Conservation (phyloP, 495 filamentous ascomycete genomes). For the Xylaria castorea region DNA sequence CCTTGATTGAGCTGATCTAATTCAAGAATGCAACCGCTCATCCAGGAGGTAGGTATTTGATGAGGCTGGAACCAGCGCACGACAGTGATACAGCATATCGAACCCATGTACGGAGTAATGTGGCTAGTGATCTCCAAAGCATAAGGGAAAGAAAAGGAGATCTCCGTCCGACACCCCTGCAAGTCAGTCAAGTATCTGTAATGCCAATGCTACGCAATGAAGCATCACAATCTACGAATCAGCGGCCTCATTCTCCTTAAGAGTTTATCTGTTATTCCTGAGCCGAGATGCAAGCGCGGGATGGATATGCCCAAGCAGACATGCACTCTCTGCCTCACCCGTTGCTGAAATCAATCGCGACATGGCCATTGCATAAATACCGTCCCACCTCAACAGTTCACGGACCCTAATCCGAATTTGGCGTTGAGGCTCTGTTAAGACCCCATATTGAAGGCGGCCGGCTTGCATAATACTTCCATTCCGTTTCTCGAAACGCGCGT, state of each 20-base stretch:
- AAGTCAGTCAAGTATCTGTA: conserved; percentile 12
- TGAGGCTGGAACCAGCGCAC: conserved; percentile 9
- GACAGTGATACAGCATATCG: not conserved
- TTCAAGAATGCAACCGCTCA: not conserved
- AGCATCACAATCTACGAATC: conserved; percentile 21
- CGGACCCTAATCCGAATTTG: conserved; percentile 26
- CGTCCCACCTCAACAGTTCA: not conserved
- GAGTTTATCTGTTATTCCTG: conserved; percentile 6
- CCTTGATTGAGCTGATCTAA: conserved; percentile 1
- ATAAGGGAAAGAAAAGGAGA: conserved; percentile 4
- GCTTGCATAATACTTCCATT: conserved; percentile 1
- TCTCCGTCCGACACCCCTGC: conserved; percentile 18
- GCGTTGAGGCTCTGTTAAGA: conserved; percentile 34
- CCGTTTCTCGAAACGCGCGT: not conserved
- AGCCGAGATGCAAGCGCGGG: conserved; percentile 10
- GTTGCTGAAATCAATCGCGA: not conserved
- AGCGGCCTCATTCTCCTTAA: conserved; percentile 6
- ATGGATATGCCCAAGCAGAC: conserved; percentile 3
- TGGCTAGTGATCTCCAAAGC: conserved; percentile 23
- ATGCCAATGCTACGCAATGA: conserved; percentile 20
- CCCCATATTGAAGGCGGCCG: conserved; percentile 27
- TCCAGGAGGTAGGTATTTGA: not conserved
- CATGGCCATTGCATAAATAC: conserved; percentile 4
- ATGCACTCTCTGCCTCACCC: conserved; percentile 12
- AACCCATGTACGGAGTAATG: conserved; percentile 16